Percentiles rank a stretch among this genome's conserved stretches.
phyloP scores from a whole-genome alignment of 495 filamentous ascomycete genomes.

The Neurospora sp. region DNA sequence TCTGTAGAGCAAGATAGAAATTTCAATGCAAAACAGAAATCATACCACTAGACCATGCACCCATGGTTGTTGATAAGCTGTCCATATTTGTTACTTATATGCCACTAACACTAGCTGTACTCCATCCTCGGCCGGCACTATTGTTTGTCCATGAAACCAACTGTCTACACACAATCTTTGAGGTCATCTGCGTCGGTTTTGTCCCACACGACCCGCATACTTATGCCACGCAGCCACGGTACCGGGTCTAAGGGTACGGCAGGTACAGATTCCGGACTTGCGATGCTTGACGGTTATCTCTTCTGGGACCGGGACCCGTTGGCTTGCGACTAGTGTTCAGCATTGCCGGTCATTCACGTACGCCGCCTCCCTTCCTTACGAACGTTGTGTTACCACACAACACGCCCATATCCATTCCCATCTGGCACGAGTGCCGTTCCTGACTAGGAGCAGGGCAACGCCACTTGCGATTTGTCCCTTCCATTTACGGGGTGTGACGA shows the following conservation, averaged over 20 bases:
- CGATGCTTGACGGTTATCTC: background rate
- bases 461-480: background rate
- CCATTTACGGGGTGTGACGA: background rate
- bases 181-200: background rate
- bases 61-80: background rate
- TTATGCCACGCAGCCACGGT: background rate
- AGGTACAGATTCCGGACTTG: background rate
- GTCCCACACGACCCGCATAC: background rate
- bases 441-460: background rate
- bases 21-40: constrained; percentile 9
- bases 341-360: background rate
- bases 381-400: background rate
- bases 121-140: background rate
- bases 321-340: background rate
- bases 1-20: constrained; percentile 4
- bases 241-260: background rate
- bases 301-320: background rate
- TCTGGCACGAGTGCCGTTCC: background rate
- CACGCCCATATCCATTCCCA: background rate
- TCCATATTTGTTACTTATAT: background rate
- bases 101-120: background rate
- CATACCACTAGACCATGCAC: constrained; percentile 7
- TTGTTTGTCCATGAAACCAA: background rate
- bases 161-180: background rate
- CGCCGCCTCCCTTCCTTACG: background rate